phyloP scores from a whole-genome alignment of 2,329 filamentous ascomycete genomes.

The Talaromyces sp. region DNA sequence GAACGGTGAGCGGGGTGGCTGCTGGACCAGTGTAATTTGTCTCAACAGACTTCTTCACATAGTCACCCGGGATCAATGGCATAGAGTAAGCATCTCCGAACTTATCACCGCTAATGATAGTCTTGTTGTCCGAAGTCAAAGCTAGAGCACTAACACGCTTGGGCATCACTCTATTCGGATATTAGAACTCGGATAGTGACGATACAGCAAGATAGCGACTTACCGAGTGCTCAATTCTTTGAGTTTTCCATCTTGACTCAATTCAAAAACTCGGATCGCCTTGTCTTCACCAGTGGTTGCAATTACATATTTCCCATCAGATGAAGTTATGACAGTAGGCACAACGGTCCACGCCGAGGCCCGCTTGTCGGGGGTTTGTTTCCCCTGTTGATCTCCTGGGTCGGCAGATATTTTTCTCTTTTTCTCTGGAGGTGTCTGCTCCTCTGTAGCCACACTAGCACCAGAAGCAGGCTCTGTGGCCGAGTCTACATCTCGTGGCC shows the following conservation, averaged over 20 bases:
- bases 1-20: slow-evolving; percentile 62
- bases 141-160: slow-evolving; percentile 81
- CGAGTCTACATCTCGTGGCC: slow-evolving; percentile 50
- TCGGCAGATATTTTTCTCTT: slow-evolving; percentile 44
- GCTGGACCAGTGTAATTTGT: slow-evolving; percentile 50
- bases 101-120: slow-evolving; percentile 86
- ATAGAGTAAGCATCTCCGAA: slow-evolving; percentile 95
- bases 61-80: slow-evolving; percentile 62
- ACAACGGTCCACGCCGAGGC: slow-evolving; percentile 60
- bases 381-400: slow-evolving; percentile 24
- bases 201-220: slow-evolving; percentile 11
- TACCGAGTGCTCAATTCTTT: slow-evolving; percentile 73
- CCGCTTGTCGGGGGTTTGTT: slow-evolving; percentile 20
- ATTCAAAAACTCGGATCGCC: slow-evolving; percentile 77
- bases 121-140: slow-evolving; percentile 68
- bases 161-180: slow-evolving; percentile 69
- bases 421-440: slow-evolving; percentile 47
- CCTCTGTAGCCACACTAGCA: slow-evolving; percentile 28
- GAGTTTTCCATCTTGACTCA: slow-evolving; percentile 64
- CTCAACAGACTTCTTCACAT: slow-evolving; percentile 31
- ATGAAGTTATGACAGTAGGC: slow-evolving; percentile 67
- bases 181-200: slow-evolving; percentile 15
- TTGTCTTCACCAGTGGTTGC: slow-evolving; percentile 92
- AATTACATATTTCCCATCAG: slow-evolving; percentile 68
- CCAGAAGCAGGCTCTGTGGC: slow-evolving; percentile 28